Evolutionary conservation across 108 stramenopile genomes (phyloP).

Genomic region (Nitzschia inconspicua): DNA sequence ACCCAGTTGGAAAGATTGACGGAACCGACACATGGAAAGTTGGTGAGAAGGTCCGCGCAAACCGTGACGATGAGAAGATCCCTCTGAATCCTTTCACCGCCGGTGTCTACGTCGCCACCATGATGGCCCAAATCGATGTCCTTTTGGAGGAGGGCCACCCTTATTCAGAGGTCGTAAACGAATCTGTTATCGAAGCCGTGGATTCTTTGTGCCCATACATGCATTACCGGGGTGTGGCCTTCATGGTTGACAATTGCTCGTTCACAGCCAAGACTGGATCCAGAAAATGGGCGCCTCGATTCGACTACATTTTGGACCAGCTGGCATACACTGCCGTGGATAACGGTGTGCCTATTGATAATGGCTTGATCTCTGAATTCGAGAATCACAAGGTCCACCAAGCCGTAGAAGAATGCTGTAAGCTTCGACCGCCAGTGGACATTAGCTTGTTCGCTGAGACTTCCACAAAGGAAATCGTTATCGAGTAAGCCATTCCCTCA

Average conservation of each 20-base stretch:
- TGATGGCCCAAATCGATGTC: conserved; percentile 99
- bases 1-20: conserved; percentile 98
- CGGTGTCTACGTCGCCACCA: conserved; percentile 96
- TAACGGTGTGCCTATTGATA: conserved; percentile 85
- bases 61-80: conserved; percentile 93
- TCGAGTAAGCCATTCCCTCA: conserved; percentile 85
- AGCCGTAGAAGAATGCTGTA: conserved; percentile 94
- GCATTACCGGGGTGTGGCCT: conserved; percentile 98
- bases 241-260: conserved; percentile 99
- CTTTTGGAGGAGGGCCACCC: conserved; percentile 94
- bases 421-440: conserved; percentile 94
- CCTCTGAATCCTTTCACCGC: conserved; percentile 98
- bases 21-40: conserved; percentile 96
- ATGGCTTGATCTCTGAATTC: conserved; percentile 86
- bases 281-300: conserved; percentile 97
- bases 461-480: conserved; percentile 95
- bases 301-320: conserved; percentile 99
- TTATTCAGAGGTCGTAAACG: conserved; percentile 99
- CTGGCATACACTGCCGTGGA: conserved; percentile 97
- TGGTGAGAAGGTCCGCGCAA: conserved; percentile 93
- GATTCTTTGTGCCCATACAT: conserved; percentile 98
- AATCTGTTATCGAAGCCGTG: conserved; percentile 98
- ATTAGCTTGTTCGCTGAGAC: conserved; percentile 89
- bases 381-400: conserved; percentile 90
- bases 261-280: conserved; percentile 98